Base-by-base conservation (phyloP, 192 early-diverging fungal species). In the Entophlyctis luteolus region DNA sequence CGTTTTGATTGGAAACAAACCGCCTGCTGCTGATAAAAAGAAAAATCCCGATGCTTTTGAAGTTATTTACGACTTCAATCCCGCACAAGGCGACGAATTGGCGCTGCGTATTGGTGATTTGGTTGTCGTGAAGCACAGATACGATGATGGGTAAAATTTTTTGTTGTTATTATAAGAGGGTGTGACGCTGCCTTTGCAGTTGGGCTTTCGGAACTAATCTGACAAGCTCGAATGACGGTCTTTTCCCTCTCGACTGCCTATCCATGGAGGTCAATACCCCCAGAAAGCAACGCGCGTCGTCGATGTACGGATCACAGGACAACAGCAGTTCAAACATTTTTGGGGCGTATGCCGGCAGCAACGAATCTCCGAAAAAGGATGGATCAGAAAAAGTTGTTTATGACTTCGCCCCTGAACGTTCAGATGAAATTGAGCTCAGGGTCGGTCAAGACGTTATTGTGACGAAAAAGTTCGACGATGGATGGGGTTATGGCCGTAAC, bases 161-260 rank as follows among this genome's bases (percentile, higher is more conserved):
- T 31, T 31, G 6, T 56, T 56, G 23, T 56, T 31, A 4, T 56
- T 22, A 14, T 18, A 29, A 8, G 28, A 14, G 10, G 55, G 29
- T 32, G 28, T 29, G 4, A 32, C n/a, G 50, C 35, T 36, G 18
- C 4, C 25, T 23, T 47, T 36, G 59, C 32, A 54, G 67, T 23
- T 69, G 67, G 67, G 55, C 67, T 16, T 46, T 33, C 12, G 67
- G 67, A 2, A 18, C 23, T 5, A 69, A 69, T 47, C 28, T 69
- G 56, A 14, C 55, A 16, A 69, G 1, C 20, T 16, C 36, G 12
- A 10, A 20, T 6, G 47, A 48, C 6, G 62, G 62, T 28, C 31
- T 63, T 20, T 63, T 63, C 48, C 62, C 62, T 29, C 6, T 49
- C 3, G 62, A 63, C 47, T 56, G 55, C 20, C 55, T 56, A 18